Evolutionary conservation across 176 grass and related monocot species (phyloP).

Genomic region (Olyra latifolia): DNA sequence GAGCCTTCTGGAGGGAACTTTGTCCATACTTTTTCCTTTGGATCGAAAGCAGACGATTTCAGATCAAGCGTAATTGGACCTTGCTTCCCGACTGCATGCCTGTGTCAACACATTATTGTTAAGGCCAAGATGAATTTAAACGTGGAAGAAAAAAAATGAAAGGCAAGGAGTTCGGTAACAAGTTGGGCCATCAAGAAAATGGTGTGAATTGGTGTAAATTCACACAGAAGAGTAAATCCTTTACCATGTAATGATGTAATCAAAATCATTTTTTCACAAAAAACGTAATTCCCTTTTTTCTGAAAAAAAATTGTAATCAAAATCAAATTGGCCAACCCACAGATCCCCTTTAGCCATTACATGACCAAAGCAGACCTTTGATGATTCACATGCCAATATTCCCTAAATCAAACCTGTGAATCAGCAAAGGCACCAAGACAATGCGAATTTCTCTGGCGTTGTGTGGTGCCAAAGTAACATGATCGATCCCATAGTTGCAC

Average conservation of each 20-base stretch:
- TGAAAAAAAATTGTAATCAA: not conserved
- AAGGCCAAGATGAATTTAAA: not conserved
- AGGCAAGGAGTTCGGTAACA: not conserved
- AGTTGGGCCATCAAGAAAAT: not conserved
- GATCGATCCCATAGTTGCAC: not conserved
- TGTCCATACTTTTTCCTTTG: slow-evolving; percentile 93
- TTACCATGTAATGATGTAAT: not conserved
- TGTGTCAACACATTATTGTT: slow-evolving; percentile 43
- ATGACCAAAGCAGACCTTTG: not conserved
- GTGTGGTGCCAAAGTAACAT: not conserved
- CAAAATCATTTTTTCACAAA: no score
- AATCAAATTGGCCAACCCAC: slow-evolving; percentile 11
- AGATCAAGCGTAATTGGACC: slow-evolving; percentile 64
- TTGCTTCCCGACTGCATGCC: slow-evolving; percentile 95
- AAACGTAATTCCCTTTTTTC: no score
- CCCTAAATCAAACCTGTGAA: slow-evolving; percentile 8
- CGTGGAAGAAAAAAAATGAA: not conserved
- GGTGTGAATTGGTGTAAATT: not conserved
- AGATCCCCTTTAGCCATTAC: not conserved
- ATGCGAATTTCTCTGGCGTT: not conserved
- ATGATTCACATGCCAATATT: not conserved
- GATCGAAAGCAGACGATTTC: slow-evolving; percentile 91
- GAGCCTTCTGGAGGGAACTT: slow-evolving; percentile 96
- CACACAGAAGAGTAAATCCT: not conserved
- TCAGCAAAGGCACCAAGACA: slow-evolving; percentile 5